These are phyloP conservation scores for Aspergillus pseudonomiae DNA, from an alignment of 2,329 filamentous ascomycete species.

Conservation along the genomic window DNA sequence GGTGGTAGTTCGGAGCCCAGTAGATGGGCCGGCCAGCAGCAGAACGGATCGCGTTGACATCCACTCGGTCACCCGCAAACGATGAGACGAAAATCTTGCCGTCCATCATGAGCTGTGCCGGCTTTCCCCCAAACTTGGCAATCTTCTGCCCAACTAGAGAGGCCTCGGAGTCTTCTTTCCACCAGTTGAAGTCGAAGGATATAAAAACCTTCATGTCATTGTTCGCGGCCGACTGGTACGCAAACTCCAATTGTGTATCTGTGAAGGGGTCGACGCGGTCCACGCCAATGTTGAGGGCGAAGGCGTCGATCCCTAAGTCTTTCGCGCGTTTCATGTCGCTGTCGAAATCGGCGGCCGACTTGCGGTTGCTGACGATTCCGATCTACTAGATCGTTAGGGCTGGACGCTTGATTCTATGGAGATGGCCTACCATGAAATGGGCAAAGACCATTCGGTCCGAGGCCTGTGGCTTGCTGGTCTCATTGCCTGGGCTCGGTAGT, in stretches of 20 bases:
- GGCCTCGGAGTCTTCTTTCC: constrained; percentile 36
- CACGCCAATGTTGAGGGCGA: constrained; percentile 55
- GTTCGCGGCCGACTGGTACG: constrained; percentile 54
- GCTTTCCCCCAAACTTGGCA: constrained; percentile 46
- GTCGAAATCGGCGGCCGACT: constrained; percentile 50
- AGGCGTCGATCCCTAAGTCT: constrained; percentile 50
- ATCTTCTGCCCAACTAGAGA: constrained; percentile 50
- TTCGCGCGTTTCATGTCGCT: constrained; percentile 52
- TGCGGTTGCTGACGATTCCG: constrained; percentile 49
- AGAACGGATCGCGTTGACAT: constrained; percentile 45
- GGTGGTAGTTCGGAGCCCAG: constrained; percentile 56
- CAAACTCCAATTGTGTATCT: constrained; percentile 51
- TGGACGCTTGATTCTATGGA: neutral
- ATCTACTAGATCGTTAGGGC: constrained; percentile 35
- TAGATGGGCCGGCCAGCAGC: constrained; percentile 50
- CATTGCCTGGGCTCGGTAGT: constrained; percentile 2
- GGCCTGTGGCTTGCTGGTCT: neutral
- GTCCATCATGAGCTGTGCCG: constrained; percentile 55
- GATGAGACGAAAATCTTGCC: constrained; percentile 58
- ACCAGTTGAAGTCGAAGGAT: constrained; percentile 62
- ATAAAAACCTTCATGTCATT: constrained; percentile 58
- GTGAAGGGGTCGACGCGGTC: constrained; percentile 48
- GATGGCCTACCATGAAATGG: constrained; percentile 13
- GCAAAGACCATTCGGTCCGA: constrained; percentile 13
- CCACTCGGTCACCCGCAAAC: constrained; percentile 54